These are phyloP conservation scores for Fragaria ananassa DNA, from an alignment of 306 rosid species.

Conservation along the genomic window DNA sequence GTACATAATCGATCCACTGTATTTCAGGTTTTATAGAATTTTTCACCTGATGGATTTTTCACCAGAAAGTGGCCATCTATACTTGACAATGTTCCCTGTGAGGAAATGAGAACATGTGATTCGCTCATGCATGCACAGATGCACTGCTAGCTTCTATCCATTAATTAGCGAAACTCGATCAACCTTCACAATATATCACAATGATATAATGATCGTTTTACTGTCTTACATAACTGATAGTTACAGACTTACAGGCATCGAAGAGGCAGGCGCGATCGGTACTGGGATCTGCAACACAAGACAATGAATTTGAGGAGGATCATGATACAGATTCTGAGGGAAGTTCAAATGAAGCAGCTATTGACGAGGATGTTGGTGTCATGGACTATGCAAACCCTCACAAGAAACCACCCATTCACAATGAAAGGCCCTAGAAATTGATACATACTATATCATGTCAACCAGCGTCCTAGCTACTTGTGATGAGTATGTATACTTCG, in stretches of 20 bases:
- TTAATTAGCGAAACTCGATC: not conserved
- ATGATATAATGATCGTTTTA: not conserved
- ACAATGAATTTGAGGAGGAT: conserved; percentile 36
- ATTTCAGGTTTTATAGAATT: not conserved
- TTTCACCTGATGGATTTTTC: not conserved
- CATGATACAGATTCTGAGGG: conserved; percentile 26
- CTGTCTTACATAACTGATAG: not conserved
- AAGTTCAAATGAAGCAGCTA: conserved; percentile 23
- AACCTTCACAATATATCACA: not conserved
- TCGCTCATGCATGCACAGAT: conserved; percentile 4
- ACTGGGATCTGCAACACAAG: conserved; percentile 27
- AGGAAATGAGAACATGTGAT: conserved; percentile 14
- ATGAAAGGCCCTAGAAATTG: conserved; percentile 44
- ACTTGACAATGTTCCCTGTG: conserved; percentile 16
- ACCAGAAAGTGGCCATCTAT: conserved; percentile 15
- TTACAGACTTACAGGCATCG: conserved; percentile 19
- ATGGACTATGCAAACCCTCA: conserved; percentile 85
- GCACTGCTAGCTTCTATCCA: not conserved
- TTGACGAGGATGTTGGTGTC: conserved; percentile 46
- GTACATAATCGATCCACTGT: conserved; percentile 20
- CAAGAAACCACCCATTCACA: conserved; percentile 89
- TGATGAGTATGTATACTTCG: not conserved
- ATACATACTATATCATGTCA: not conserved
- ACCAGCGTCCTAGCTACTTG: not conserved
- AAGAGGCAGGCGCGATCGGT: conserved; percentile 19